These are phyloP conservation scores for Ceriops decandra DNA, from an alignment of 345 rosid genomes.

Conservation along the genomic window DNA sequence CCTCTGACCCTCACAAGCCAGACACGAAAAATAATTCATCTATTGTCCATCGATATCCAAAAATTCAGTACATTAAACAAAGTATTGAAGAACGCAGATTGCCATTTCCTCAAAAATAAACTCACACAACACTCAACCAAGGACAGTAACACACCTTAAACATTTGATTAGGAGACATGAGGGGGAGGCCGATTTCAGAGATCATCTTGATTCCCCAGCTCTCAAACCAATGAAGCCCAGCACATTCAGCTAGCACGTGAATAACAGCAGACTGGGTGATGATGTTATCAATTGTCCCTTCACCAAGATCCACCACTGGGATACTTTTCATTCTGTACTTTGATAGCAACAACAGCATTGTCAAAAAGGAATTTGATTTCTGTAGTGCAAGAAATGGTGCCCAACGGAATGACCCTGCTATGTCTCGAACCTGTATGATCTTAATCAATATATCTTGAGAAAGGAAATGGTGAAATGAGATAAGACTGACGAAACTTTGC, in stretches of 20 bases:
- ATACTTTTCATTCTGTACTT: conserved; percentile 98
- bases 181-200: conserved; percentile 84
- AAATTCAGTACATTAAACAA: too few relatives aligned
- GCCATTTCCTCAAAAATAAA: too few relatives aligned
- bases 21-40: too few relatives aligned
- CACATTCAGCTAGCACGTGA: conserved; percentile 96
- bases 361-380: conserved; percentile 80
- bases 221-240: conserved; percentile 91
- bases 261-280: conserved; percentile 93
- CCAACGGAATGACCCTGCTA: conserved; percentile 96
- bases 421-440: conserved; percentile 74
- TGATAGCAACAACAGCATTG: conserved; percentile 90
- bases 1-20: too few relatives aligned
- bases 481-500: not conserved
- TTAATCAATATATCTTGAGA: conserved; percentile 9
- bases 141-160: conserved; percentile 44
- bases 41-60: too few relatives aligned
- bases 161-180: conserved; percentile 46
- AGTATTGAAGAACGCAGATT: too few relatives aligned
- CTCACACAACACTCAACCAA: too few relatives aligned
- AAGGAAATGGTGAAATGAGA: not conserved
- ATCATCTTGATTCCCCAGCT: conserved; percentile 89
- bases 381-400: conserved; percentile 98
- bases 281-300: conserved; percentile 70
- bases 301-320: conserved; percentile 80